Base-by-base conservation (phyloP, 2,329 filamentous ascomycete genomes). In the Fusarium liriodendri region DNA sequence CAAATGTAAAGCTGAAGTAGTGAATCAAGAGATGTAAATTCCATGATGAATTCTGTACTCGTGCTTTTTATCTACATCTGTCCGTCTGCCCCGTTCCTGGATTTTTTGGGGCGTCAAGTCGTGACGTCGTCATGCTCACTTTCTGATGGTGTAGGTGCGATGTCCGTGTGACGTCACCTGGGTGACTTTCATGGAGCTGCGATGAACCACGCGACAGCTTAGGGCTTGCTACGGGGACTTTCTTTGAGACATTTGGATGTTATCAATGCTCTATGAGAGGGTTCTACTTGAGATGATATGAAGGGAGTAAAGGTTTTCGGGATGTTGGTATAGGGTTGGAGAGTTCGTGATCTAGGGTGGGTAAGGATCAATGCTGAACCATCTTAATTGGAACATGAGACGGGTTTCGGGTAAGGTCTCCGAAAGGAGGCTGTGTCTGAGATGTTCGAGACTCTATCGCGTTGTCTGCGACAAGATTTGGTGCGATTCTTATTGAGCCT, bases 101-200 rank as follows among this genome's bases (percentile, higher is more conserved):
- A 55, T 67, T 69, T 50, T 37, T 58, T 27, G 50, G 5, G 37
- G 35, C n/a, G 18, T 50, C 58, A 71, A 72, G 67, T 74, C 76
- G 77, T 78, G 77, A 78, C 77, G 77, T 78, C 76, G 77, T 78
- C 75, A 78, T 77, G 75, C 71, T 71, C 68, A 62, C 71, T 37
- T 45, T 67, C 72, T 61, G 55, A 40, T 65, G 45, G 62, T 58
- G 65, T 68, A 52, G 52, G 63, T 62, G 61, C 60, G 29, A 64
- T 69, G 72, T 40, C 62, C 75, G 70, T 78, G 77, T 78, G 76
- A 78, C 77, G 77, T 78, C 77, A 78, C 70, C 25, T 59, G 54
- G 50, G 38, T 35, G 45, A 32, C 42, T 33, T 55, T 25, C 20
- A 14, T 42, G 3, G 18, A 35, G 25, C 32, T 33, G 14, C 11